Base-by-base conservation (phyloP, 371 early-diverging fungal genomes). In the Batrachochytrium dendrobatidis region DNA sequence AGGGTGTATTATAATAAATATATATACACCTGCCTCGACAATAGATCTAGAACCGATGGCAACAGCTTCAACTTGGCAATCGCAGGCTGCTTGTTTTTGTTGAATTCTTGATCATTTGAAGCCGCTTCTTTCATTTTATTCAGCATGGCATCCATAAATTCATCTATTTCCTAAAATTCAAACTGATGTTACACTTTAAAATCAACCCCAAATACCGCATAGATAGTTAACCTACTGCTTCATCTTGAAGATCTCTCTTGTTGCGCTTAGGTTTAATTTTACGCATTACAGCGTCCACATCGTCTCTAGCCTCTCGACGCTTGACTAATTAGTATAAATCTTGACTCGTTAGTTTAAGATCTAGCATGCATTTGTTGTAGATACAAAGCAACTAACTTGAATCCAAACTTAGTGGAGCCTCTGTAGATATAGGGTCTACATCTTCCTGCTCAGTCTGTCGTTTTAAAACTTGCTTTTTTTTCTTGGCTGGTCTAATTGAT, bases 51-150 rank as follows among this genome's bases (percentile, higher is more conserved):
- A 17, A 91, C 87, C 30, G 75, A 75, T 10, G 83, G 80, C 56
- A 98, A 77, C 79, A 90, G 77, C 63, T 83, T 84, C 55, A 96
- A 75, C 71, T 94, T 95, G 35, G 86, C 79, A 18, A 89, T 74
- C 0, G 94, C 92, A 0, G 95, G 89, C 59, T 82, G 72, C 35
- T 81, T 73, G 55, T 85, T 73, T 56, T 76, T 69, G 63, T 93
- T 91, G 39, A 86, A 75, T 62, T 86, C 85, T 25, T 83, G 73
- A 61, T 96, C 97, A 34, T 78, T 73, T 45, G 83, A 78, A 0
- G 91, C 90, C 7, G 90, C 91, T 35, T 77, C 78, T 51, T 80
- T 82, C 95, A 95, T 94, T 58, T 83, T 81, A 43, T 86, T 83
- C 12, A 86, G 77, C 61, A 94, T 67, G 32, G 71, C 45, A 3